phyloP scores from a whole-genome alignment of 139 green algal genomes.

The Chlorella vulgaris region DNA sequence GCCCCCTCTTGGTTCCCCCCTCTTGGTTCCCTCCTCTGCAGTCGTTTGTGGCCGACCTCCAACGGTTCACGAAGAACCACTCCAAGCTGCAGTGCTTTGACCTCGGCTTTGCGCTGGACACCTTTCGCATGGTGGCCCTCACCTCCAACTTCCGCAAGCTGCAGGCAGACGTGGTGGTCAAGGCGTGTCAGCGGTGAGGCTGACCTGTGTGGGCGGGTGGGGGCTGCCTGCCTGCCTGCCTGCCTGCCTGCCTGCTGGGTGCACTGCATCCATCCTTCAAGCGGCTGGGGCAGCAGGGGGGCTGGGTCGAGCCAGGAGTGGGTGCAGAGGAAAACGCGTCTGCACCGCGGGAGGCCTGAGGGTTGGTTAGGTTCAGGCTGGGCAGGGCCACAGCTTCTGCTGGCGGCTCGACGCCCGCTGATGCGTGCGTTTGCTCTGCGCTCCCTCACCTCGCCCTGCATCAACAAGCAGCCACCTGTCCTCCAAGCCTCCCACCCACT shows the following conservation, averaged over 20 bases:
- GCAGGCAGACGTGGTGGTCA: conserved; percentile 58
- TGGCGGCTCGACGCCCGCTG: too few species aligned
- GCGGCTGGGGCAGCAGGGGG: not conserved
- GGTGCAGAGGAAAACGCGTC: not conserved
- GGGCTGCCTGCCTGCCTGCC: not conserved
- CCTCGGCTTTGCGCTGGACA: conserved; percentile 96
- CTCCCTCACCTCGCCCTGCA: too few species aligned
- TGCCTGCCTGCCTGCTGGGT: too few species aligned
- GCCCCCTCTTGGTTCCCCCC: not conserved
- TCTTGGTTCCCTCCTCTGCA: conserved; percentile 17
- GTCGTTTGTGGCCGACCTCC: conserved; percentile 81
- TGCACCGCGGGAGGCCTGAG: too few species aligned
- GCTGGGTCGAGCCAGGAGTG: too few species aligned
- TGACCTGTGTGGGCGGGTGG: not conserved
- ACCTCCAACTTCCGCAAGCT: conserved; percentile 93
- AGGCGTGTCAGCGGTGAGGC: conserved; percentile 65
- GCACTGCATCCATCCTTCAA: not conserved
- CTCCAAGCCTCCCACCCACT: too few species aligned
- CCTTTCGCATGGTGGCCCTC: conserved; percentile 94
- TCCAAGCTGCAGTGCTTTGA: conserved; percentile 92
- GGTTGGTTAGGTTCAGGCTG: too few species aligned
- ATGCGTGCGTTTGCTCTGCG: too few species aligned
- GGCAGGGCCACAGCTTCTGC: too few species aligned
- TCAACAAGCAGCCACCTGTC: too few species aligned
- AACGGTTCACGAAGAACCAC: conserved; percentile 75